phyloP scores from a whole-genome alignment of 768 basidiomycete species.

The Trametes cinnabarina region DNA sequence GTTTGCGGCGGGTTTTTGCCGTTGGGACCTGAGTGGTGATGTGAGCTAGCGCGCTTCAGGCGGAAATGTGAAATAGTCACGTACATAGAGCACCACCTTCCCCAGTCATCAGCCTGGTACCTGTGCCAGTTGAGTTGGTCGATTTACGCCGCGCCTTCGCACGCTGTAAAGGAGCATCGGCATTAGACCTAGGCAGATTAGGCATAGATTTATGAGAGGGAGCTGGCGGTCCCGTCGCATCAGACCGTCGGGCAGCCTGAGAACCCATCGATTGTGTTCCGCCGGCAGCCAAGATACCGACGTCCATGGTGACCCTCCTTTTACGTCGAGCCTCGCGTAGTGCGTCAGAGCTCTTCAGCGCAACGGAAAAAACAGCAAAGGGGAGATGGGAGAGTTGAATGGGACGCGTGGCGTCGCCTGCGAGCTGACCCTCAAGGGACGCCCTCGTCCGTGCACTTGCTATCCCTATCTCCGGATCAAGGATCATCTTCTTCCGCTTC shows the following conservation, averaged over 20 bases:
- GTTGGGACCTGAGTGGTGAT: not conserved
- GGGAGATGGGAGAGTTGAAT: not conserved
- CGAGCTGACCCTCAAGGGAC: not conserved
- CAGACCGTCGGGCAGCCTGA: not conserved
- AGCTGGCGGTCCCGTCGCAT: not conserved
- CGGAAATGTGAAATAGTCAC: too few species aligned
- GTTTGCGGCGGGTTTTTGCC: not conserved
- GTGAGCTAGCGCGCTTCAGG: not conserved
- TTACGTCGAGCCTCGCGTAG: not conserved
- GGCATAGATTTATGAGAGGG: not conserved
- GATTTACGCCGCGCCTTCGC: not conserved
- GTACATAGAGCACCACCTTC: too few species aligned
- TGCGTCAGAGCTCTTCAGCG: not conserved
- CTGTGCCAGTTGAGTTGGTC: not conserved
- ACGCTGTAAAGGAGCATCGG: not conserved
- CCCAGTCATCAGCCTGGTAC: not conserved
- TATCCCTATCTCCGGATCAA: not conserved
- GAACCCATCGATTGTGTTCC: not conserved
- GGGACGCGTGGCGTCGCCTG: not conserved
- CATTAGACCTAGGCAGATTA: not conserved
- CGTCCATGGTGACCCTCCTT: slow-evolving; percentile 1
- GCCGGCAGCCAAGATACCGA: not conserved
- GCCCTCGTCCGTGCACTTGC: slow-evolving; percentile 2
- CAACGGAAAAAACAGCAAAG: not conserved
- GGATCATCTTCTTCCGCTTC: slow-evolving; percentile 7